These are phyloP conservation scores for Terana coerulea DNA, from an alignment of 768 basidiomycete species.

Conservation along the genomic window DNA sequence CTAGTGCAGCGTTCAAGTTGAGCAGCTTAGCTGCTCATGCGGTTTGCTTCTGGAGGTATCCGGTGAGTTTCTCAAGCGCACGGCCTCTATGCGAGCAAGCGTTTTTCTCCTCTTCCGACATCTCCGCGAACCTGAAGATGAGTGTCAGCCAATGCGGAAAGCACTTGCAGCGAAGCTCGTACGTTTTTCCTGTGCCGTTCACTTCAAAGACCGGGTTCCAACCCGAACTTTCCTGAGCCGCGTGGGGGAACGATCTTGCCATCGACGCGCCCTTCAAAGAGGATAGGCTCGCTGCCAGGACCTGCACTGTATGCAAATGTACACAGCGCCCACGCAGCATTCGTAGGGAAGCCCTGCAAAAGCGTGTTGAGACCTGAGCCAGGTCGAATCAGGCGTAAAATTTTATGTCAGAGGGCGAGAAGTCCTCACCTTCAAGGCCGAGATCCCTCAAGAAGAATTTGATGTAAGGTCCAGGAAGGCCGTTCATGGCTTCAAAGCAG, in stretches of 20 bases:
- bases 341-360: conserved; percentile 71
- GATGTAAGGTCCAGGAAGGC: conserved; percentile 96
- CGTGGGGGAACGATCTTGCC: conserved; percentile 87
- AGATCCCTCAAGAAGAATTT: conserved; percentile 84
- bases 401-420: no score
- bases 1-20: not conserved
- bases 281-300: conserved; percentile 71
- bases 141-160: conserved; percentile 25
- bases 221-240: conserved; percentile 76
- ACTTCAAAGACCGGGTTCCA: conserved; percentile 92
- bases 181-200: conserved; percentile 75
- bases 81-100: conserved; percentile 61
- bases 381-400: not conserved
- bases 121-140: conserved; percentile 54
- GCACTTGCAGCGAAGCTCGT: conserved; percentile 18
- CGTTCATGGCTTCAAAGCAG: conserved; percentile 83
- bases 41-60: conserved; percentile 30
- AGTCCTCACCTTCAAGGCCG: conserved; percentile 69
- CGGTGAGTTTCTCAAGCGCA: conserved; percentile 55
- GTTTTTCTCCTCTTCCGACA: conserved; percentile 62
- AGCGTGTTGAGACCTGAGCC: conserved; percentile 72
- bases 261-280: conserved; percentile 85
- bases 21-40: not conserved
- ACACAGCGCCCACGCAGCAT: conserved; percentile 84
- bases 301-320: conserved; percentile 94